Base-by-base conservation (phyloP, 1,284 basidiomycete species). In the Rhodotorula mucilaginosa region DNA sequence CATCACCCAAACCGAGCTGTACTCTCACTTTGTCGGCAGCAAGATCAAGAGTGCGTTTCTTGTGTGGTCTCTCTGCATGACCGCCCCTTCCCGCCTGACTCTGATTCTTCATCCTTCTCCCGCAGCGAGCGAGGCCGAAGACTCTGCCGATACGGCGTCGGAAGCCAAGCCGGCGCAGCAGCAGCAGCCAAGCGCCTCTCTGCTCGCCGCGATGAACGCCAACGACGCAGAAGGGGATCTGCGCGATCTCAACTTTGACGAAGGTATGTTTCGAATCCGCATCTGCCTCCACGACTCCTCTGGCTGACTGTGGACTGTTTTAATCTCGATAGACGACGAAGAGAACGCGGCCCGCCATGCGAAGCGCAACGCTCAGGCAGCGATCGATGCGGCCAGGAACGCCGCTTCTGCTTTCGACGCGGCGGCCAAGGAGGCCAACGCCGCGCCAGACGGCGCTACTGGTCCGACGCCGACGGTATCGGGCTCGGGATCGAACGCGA, bases 21-120 rank as follows among this genome's bases (percentile, higher is more conserved):
- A 99, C 83, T 97, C 93, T 77, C 97, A 99, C 84, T 99, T 99
- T 85, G 93, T 99, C 71, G 96, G 97, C 54, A 97, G 90, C 83
- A 99, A 99, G 84, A 87, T 99, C 78, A 97, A 97, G 84, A 98
- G 91, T 92, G 80, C 79, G 89, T 84, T 48, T 23, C 15, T 23
- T 16, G 26, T 46, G n/a, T 52, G 60, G 19, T 57, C 63, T 34
- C 47, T 34, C 44, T 6, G 7, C 13, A 2, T 54, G 3, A 31
- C 19, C 12, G 1, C 23, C 21, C 19, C 34, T 34, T 26, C 31
- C 59, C n/a, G 29, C n/a, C 49, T 63, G 39, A 29, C 29, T 5
- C 26, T 56, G 15, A 26, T 44, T 18, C 39, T 46, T 44, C 52
- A 26, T 26, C 29, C 64, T 48, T 10, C 34, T 34, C 4, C 4